Conservation (phyloP, 257 asterid genomes). For the Coffea canephora region DNA sequence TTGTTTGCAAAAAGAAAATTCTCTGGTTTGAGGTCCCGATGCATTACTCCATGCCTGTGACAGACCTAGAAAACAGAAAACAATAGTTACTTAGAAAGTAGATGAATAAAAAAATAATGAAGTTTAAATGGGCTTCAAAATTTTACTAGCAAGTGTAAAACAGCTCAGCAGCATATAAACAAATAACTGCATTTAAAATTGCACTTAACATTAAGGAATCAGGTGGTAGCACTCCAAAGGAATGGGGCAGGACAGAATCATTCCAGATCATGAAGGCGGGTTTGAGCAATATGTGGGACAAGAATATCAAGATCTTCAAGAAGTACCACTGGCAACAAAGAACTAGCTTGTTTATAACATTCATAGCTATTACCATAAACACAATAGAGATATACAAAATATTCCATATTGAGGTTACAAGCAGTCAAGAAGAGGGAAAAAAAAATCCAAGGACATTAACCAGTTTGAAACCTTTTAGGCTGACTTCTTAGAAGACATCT, state of each 20-base stretch:
- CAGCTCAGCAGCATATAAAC: background rate
- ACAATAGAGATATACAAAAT: background rate
- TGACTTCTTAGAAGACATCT: background rate
- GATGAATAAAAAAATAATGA: background rate
- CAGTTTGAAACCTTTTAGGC: background rate
- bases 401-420: background rate
- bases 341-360: background rate
- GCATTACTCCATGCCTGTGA: slow-evolving; percentile 58
- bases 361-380: background rate
- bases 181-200: background rate
- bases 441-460: background rate
- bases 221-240: background rate
- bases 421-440: background rate
- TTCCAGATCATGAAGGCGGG: background rate
- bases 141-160: background rate
- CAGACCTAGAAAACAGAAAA: slow-evolving; percentile 44
- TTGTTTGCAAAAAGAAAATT: slow-evolving; percentile 61
- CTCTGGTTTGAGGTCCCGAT: slow-evolving; percentile 74
- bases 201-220: background rate
- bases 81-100: background rate
- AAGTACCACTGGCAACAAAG: background rate
- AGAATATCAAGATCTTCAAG: background rate
- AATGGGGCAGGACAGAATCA: background rate
- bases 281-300: background rate
- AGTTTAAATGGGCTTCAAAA: background rate